A percentile compares a stretch with the other conserved stretches of the same genome.
phyloP scores from a whole-genome alignment of 208 protist genomes.

The Phytomonas serpens region DNA sequence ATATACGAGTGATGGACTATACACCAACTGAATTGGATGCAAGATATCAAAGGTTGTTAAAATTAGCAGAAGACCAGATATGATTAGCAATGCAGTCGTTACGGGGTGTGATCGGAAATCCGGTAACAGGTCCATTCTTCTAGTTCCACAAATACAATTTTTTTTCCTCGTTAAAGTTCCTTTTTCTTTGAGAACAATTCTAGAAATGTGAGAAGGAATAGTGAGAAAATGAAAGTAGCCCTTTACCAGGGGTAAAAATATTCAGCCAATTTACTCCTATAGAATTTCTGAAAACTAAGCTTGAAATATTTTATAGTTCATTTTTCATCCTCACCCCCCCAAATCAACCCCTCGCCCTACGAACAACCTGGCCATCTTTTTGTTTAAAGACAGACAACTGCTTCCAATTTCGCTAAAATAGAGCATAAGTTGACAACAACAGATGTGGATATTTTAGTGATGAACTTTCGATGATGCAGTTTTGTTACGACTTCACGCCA shows the following conservation, averaged over 20 bases:
- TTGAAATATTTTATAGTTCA: neutral
- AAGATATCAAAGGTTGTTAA: conserved; percentile 49
- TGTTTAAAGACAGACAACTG: neutral
- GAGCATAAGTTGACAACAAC: neutral
- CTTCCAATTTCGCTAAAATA: neutral
- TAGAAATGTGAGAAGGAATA: neutral
- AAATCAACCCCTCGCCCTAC: neutral
- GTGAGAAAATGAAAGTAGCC: neutral
- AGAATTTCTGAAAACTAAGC: neutral
- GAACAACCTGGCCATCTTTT: neutral
- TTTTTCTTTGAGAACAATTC: neutral
- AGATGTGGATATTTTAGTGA: neutral
- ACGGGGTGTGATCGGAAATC: conserved; percentile 24
- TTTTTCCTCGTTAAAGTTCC: neutral
- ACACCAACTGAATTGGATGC: conserved; percentile 59
- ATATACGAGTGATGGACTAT: conserved; percentile 57
- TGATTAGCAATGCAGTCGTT: conserved; percentile 22
- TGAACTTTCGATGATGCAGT: neutral
- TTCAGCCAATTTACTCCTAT: neutral
- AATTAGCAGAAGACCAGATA: conserved; percentile 26
- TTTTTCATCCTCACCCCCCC: neutral
- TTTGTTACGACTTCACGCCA: neutral
- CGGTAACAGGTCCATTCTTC: conserved; percentile 16
- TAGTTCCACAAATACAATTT: conserved; percentile 2
- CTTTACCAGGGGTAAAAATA: neutral